phyloP scores from a whole-genome alignment of 345 rosid genomes.

The Xanthoceras sorbifolium region DNA sequence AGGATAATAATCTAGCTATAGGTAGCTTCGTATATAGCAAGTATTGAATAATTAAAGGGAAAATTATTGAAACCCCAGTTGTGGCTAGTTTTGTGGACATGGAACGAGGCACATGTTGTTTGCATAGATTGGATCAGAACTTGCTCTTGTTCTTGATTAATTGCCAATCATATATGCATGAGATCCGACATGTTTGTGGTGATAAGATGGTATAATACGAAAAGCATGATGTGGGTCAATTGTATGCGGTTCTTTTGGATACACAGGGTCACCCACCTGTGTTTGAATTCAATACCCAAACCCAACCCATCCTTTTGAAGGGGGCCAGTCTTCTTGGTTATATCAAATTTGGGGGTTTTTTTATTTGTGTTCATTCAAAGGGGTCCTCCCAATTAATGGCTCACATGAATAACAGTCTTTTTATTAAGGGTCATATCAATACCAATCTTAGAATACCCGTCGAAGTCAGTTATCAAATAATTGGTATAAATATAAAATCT shows the following conservation, averaged over 20 bases:
- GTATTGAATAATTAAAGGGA: not conserved
- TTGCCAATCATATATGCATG: conserved; percentile 24
- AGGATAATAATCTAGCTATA: not conserved
- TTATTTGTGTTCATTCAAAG: not conserved
- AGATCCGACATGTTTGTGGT: not conserved
- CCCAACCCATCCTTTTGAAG: not conserved
- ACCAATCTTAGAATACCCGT: too few species aligned
- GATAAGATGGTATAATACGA: not conserved
- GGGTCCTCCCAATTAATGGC: not conserved
- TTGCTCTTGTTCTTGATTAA: conserved; percentile 5
- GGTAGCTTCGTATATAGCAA: not conserved
- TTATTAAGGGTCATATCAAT: too few species aligned
- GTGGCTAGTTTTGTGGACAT: conserved; percentile 1
- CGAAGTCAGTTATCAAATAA: too few species aligned
- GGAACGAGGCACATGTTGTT: conserved; percentile 8
- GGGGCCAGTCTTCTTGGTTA: not conserved
- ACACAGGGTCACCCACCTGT: not conserved
- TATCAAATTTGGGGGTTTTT: not conserved
- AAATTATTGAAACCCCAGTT: conserved; percentile 1
- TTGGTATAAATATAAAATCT: too few species aligned
- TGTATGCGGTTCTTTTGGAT: conserved; percentile 1
- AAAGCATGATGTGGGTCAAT: conserved; percentile 11
- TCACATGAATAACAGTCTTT: not conserved
- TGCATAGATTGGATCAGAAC: not conserved
- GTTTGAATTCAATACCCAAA: not conserved